Evolutionary conservation across 179 eudicot species (phyloP).

Genomic region (Amaranthus tricolor): DNA sequence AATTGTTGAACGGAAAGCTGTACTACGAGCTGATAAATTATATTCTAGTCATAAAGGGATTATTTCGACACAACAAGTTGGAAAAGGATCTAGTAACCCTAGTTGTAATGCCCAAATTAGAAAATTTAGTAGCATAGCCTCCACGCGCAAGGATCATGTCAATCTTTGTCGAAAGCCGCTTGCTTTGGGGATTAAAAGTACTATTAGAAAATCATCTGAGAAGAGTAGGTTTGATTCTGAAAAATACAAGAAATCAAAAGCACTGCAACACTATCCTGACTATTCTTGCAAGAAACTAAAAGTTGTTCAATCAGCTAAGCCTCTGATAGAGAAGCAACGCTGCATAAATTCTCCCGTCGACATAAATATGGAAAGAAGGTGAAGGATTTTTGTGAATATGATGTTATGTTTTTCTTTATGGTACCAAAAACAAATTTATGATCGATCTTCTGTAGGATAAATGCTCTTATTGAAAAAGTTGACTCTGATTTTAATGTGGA

Average conservation of each 20-base stretch:
- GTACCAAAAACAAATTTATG: neutral
- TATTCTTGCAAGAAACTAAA: conserved; percentile 15
- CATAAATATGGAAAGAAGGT: conserved; percentile 30
- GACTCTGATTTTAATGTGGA: conserved; percentile 30
- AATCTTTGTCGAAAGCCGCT: conserved; percentile 14
- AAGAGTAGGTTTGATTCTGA: conserved; percentile 4
- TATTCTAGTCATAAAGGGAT: neutral
- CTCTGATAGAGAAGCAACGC: conserved; percentile 17
- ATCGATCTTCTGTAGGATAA: conserved; percentile 26
- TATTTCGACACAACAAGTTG: conserved; percentile 15
- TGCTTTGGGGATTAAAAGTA: neutral
- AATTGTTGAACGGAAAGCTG: conserved; percentile 16
- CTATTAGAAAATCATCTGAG: conserved; percentile 11
- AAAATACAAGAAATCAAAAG: conserved; percentile 6
- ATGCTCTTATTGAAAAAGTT: conserved; percentile 29
- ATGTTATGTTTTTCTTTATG: neutral
- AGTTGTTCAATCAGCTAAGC: conserved; percentile 11
- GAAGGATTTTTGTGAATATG: neutral
- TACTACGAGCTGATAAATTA: conserved; percentile 12
- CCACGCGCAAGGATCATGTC: conserved; percentile 5
- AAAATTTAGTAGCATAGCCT: conserved; percentile 12
- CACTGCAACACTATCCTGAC: conserved; percentile 15
- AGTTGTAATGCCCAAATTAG: conserved; percentile 19
- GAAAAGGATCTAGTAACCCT: conserved; percentile 3
- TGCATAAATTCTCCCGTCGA: conserved; percentile 14